Percentiles rank a stretch among this genome's conserved stretches.
phyloP scores from a whole-genome alignment of 805 yeast species.

The Maudiozyma saulgeensis region DNA sequence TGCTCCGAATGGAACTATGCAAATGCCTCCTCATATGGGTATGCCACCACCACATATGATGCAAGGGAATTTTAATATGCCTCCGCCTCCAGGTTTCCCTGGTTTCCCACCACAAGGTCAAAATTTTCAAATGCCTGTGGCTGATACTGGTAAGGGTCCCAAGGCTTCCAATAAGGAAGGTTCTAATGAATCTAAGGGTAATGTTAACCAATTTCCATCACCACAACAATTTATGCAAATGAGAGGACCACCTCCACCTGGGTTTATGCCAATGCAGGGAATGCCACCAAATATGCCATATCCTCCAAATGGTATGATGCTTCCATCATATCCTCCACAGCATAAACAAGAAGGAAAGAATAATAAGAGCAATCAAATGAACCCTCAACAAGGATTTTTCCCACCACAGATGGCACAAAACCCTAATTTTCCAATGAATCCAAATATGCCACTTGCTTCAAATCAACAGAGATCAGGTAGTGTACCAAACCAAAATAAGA shows the following conservation, averaged over 20 bases:
- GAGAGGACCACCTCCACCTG: slow-evolving; percentile 23
- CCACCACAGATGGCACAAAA: slow-evolving; percentile 11
- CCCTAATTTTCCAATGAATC: background rate
- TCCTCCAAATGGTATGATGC: slow-evolving; percentile 10
- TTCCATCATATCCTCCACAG: slow-evolving; percentile 1
- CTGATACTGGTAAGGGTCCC: background rate
- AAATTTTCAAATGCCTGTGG: background rate
- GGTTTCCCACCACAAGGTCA: slow-evolving; percentile 1
- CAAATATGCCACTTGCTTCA: background rate
- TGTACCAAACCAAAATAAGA: background rate
- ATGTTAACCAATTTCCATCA: background rate
- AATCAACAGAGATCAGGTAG: background rate
- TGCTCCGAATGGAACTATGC: background rate
- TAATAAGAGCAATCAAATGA: background rate
- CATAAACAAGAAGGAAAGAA: background rate
- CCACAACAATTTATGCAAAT: slow-evolving; percentile 20
- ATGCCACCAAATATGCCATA: slow-evolving; percentile 21
- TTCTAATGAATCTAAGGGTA: background rate
- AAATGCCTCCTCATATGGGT: slow-evolving; percentile 1
- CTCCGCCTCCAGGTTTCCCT: slow-evolving; percentile 8
- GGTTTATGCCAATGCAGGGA: slow-evolving; percentile 21
- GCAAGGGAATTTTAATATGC: slow-evolving; percentile 1
- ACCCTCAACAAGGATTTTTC: slow-evolving; percentile 12
- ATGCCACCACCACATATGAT: slow-evolving; percentile 5
- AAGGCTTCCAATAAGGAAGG: slow-evolving; percentile 1